Evolutionary conservation across 2,329 filamentous ascomycete genomes (phyloP), one percentile per base, ranked within the genome.

Genomic region (Epichloe scottii): DNA sequence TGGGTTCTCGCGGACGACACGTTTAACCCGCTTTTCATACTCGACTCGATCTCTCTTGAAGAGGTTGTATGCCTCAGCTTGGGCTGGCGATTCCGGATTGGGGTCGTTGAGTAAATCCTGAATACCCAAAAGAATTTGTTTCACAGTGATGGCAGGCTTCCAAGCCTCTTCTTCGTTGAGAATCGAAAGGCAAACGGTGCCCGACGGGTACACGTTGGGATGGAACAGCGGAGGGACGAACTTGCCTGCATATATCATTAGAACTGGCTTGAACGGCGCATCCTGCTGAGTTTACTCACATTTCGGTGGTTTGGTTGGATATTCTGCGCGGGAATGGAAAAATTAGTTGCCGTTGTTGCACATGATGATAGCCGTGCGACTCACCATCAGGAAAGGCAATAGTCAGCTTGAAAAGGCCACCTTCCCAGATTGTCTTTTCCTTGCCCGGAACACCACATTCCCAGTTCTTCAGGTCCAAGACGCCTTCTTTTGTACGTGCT

Each of bases 61-160:
- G 11, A 98, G 75, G 62, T 95, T 95, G 72, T 97, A 98, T 0
- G 93, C 94, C 59, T 98, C 93, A 3, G 93, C 91, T 68, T 98
- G 93, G 0, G 93, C 93, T 0, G 93, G 93, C 1, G 89, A 95
- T 48, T 98, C 93, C 3, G 91, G 93, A 65, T 98, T 98, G 15
- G 94, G 93, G 62, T 96, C 91, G 66, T 98, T 85, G 40, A 98
- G 82, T 2, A 98, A 79, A 61, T 95, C 91, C 68, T 98, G 93
- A 52, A 98, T 95, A 46, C 93, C 93, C 1, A 97, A 78, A 5
- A 97, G 79, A 56, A 98, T 97, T 70, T 97, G 89, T 71, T 96
- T 97, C 67, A 98, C 89, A 0, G 93, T 98, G 63, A 98, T 98
- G 6, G 93, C 91, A 1, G 93, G 94, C 68, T 95, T 94, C 93